Percentiles rank a stretch among this genome's conserved stretches.
These are phyloP conservation scores for Hymenoscyphus fraxineus DNA, from an alignment of 2,329 filamentous ascomycete species.

Conservation along the genomic window DNA sequence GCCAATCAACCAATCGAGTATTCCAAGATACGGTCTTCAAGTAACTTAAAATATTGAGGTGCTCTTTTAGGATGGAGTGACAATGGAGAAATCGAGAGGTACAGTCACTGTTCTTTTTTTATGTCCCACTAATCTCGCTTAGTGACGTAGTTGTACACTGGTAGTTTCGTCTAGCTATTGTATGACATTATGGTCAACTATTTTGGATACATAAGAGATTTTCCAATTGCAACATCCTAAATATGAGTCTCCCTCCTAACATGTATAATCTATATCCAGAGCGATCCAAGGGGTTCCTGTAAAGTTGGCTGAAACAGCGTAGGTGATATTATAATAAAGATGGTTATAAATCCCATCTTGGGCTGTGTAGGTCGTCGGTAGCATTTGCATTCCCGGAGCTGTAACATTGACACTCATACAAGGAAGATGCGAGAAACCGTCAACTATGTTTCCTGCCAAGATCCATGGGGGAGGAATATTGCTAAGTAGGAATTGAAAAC, in stretches of 20 bases:
- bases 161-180: too few species aligned
- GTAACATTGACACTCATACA: constrained; percentile 40
- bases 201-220: not conserved
- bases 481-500: constrained; percentile 40
- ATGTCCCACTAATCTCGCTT: too few species aligned
- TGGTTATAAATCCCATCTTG: constrained; percentile 38
- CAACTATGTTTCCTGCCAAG: constrained; percentile 29
- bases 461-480: constrained; percentile 40
- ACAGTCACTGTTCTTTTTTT: too few species aligned
- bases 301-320: constrained; percentile 41
- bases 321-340: constrained; percentile 45
- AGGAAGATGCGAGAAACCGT: constrained; percentile 38
- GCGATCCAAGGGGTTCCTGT: constrained; percentile 38
- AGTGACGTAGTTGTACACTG: too few species aligned
- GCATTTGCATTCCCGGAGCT: constrained; percentile 38
- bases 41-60: too few species aligned
- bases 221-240: not conserved
- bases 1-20: too few species aligned
- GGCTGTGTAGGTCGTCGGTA: constrained; percentile 37
- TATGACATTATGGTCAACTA: too few species aligned
- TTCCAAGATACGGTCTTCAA: too few species aligned
- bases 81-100: too few species aligned
- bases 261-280: constrained; percentile 36
- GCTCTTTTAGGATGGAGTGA: too few species aligned
- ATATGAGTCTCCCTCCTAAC: constrained; percentile 14